Evolutionary conservation across 441 rosid genomes (phyloP).

Genomic region (Dalechampia spathulata): DNA sequence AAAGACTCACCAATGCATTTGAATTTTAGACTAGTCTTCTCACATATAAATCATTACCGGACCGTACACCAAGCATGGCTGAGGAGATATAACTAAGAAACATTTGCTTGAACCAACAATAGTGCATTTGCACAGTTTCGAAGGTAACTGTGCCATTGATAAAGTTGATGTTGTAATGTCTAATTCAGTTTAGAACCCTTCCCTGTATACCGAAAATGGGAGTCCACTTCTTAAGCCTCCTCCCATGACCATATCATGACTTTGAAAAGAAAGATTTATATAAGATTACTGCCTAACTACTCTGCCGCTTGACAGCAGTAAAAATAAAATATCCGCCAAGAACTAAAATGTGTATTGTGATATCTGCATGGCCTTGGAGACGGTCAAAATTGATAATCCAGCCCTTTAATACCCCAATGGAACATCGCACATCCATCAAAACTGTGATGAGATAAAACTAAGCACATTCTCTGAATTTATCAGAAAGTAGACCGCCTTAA

Average conservation of each 20-base stretch:
- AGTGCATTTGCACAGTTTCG: no score
- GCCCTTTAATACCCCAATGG: background rate
- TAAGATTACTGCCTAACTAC: background rate
- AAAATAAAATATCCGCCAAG: background rate
- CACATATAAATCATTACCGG: no score
- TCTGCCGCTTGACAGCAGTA: background rate
- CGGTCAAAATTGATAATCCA: background rate
- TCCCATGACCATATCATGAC: background rate
- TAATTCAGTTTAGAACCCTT: background rate
- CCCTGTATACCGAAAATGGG: background rate
- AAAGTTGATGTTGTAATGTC: background rate
- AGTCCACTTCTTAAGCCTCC: background rate
- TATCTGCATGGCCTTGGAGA: constrained; percentile 1
- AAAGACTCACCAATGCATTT: no score
- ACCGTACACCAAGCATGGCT: no score
- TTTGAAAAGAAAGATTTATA: background rate
- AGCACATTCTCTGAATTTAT: background rate
- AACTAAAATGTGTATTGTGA: background rate
- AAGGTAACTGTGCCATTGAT: no score
- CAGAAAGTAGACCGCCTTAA: constrained; percentile 3
- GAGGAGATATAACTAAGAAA: no score
- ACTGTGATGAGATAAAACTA: background rate
- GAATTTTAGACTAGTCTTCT: no score
- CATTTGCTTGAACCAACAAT: no score
- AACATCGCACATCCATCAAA: background rate